Percentiles rank a stretch among this genome's conserved stretches.
Evolutionary conservation across 306 rosid genomes (phyloP).

Genomic region (Begonia loranthoides): DNA sequence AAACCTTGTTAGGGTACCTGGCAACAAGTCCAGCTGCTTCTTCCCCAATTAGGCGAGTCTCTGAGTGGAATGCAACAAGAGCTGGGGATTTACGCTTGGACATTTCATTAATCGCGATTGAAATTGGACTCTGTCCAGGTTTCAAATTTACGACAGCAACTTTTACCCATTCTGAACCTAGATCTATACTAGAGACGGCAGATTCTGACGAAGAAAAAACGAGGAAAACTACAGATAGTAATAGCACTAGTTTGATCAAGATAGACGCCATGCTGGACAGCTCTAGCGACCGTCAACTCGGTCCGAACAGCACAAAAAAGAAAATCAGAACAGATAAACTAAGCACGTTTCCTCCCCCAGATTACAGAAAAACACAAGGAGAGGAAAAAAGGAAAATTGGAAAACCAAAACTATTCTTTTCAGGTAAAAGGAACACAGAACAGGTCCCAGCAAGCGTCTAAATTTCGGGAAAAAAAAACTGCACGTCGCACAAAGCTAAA

Average conservation of each 20-base stretch:
- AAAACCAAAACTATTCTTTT: background rate
- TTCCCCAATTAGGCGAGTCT: constrained; percentile 67
- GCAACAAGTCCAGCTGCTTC: constrained; percentile 90
- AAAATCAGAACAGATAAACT: background rate
- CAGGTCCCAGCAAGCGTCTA: no score
- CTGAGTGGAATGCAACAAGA: constrained; percentile 69
- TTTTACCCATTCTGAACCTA: constrained; percentile 80
- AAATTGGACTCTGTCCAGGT: constrained; percentile 87
- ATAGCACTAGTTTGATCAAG: constrained; percentile 29
- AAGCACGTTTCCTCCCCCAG: background rate
- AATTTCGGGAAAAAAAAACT: no score
- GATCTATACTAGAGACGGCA: constrained; percentile 91
- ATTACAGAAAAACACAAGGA: background rate
- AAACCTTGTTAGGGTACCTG: constrained; percentile 76
- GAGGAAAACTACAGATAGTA: constrained; percentile 21
- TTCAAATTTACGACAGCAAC: constrained; percentile 92
- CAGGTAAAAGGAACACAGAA: background rate
- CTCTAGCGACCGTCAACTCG: constrained; percentile 16
- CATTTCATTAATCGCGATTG: constrained; percentile 90
- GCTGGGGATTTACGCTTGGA: constrained; percentile 88
- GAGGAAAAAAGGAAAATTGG: background rate
- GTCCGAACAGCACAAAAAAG: constrained; percentile 18
- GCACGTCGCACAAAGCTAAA: background rate
- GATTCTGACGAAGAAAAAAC: constrained; percentile 53
- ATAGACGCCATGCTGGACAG: constrained; percentile 44